Evolutionary conservation across 768 basidiomycete species (phyloP), one percentile per base, ranked within the genome.

Genomic region (Coprinellus micaceus): DNA sequence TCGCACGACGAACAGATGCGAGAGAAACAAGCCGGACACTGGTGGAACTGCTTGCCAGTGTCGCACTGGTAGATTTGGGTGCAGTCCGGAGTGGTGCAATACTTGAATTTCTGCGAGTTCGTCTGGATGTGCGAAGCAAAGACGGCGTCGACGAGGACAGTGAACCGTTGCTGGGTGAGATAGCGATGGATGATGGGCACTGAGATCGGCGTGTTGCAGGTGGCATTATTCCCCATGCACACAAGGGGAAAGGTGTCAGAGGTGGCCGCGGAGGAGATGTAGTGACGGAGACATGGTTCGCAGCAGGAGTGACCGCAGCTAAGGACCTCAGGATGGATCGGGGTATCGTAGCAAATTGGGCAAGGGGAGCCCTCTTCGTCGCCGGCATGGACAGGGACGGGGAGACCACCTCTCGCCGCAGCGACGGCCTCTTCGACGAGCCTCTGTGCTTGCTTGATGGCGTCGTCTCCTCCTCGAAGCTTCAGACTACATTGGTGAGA

Each of bases 1-100:
- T 79, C 70, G 62, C 83, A 84, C 11, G 73, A 62, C 0, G 79
- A 65, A 53, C 83, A 84, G 22, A 83, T 73, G 4, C 69, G 63
- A 24, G 68, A 64, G 52, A 81, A 77, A 62, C 83, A 85, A 9
- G 81, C 79, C 6, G 81, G 81, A 55, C 82, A 83, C 53, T 78
- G 71, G 61, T 80, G 62, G 44, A 66, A 56, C 41, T 66, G 56
- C 30, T 63, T 49, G 26, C 17, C 28, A 15, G 60, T 53, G 26
- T 67, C 65, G 43, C 65, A 64, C 47, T 76, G 71, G 68, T 91
- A 91, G 3, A 89, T 78, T 60, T 87, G 84, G 4, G 71, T 74
- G 64, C 89, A 91, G 63, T 88, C 87, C 0, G 89, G 83, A 0
- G 86, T 89, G 2, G 82, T 83, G 69, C 89, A 91, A 58, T 84